These are phyloP conservation scores for Apophysomyces ossiformis DNA, from an alignment of 371 early-diverging fungal species.

Conservation along the genomic window DNA sequence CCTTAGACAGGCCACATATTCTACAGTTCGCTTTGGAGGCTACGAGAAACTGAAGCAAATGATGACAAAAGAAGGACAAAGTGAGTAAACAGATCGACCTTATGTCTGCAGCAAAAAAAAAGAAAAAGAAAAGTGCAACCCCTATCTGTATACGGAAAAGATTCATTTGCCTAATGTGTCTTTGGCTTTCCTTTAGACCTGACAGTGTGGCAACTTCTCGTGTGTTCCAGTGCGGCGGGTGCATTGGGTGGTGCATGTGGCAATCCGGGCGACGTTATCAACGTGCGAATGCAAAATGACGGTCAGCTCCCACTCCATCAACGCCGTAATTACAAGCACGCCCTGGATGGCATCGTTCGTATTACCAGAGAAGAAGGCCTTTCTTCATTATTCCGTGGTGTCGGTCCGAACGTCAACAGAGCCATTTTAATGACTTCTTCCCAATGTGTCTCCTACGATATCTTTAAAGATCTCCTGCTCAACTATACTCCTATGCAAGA, in stretches of 20 bases:
- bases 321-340: constrained; percentile 67
- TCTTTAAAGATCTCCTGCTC: constrained; percentile 58
- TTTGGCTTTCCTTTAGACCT: constrained; percentile 25
- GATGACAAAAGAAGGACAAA: constrained; percentile 34
- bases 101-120: background rate
- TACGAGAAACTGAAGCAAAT: constrained; percentile 62
- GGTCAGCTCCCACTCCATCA: constrained; percentile 62
- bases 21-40: constrained; percentile 69
- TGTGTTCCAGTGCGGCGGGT: constrained; percentile 63
- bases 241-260: constrained; percentile 69
- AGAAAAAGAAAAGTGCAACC: no score
- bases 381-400: constrained; percentile 58
- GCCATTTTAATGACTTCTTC: constrained; percentile 71
- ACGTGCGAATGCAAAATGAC: constrained; percentile 76
- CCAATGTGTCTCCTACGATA: constrained; percentile 66
- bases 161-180: no score
- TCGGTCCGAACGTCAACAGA: constrained; percentile 65
- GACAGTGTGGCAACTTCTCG: constrained; percentile 51
- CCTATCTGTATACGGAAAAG: background rate
- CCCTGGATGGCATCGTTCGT: constrained; percentile 64
- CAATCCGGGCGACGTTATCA: constrained; percentile 78
- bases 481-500: constrained; percentile 51
- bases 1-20: constrained; percentile 72
- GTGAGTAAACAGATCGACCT: constrained; percentile 16
- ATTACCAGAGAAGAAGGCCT: constrained; percentile 64